Evolutionary conservation across 2,329 filamentous ascomycete species (phyloP), one percentile per base, ranked within the genome.

Genomic region (Ophiostoma novo-ulmi): DNA sequence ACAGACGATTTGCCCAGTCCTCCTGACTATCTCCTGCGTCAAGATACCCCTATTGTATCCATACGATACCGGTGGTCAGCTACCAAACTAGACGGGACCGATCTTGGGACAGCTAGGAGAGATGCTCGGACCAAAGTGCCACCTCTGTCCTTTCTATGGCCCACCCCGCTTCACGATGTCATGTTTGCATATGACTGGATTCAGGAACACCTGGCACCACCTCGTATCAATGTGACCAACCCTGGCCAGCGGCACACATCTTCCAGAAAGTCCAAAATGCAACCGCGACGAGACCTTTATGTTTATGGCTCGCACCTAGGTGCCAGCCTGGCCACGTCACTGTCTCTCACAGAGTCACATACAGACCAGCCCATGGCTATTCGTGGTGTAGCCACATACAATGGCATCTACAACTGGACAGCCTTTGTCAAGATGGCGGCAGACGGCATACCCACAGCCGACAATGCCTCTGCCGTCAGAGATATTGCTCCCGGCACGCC

Each of bases 331-430:
- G 88, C 86, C 38, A 79, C 83, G 17, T 83, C 85, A 1, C 79
- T 89, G 3, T 83, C 87, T 10, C 77, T 90, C 63, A 89, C 86
- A 1, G 86, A 89, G 76, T 79, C 82, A 1, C 80, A 81, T 64
- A 74, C 78, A 1, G 79, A 83, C 70, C 75, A 78, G 17, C 78
- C 75, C 41, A 81, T 85, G 75, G 80, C 80, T 55, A 80, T 89
- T 63, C 81, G 84, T 11, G 87, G 87, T 8, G 77, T 88, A 41
- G 78, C 87, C 20, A 82, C 83, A 8, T 84, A 84, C 77, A 87
- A 89, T 73, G 87, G 86, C 61, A 82, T 89, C 71, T 89, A 87
- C 78, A 85, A 89, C 78, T 89, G 87, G 88, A 87, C 86, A 71
- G 85, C 81, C 76, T 86, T 88, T 71, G 73, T 77, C 5, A 74